These are phyloP conservation scores for Neurospora sp. DNA, from an alignment of 495 filamentous ascomycete genomes.

Conservation along the genomic window DNA sequence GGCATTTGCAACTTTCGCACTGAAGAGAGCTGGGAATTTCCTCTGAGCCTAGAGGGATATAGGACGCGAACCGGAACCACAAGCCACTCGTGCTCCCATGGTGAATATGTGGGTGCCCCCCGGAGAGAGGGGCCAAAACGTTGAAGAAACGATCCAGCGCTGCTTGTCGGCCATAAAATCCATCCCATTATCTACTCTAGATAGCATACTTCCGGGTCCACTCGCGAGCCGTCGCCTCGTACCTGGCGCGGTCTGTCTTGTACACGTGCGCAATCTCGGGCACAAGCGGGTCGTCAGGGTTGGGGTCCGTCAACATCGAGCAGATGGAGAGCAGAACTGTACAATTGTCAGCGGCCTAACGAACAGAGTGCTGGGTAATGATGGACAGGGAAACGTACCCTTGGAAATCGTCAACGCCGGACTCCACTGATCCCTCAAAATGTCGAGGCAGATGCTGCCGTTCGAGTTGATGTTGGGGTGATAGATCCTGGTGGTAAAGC, in stretches of 20 bases:
- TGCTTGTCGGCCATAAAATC: constrained; percentile 1
- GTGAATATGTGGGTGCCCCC: neutral
- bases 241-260: constrained; percentile 93
- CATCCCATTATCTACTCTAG: constrained; percentile 23
- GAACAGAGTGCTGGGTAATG: too few species aligned
- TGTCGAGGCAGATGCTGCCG: constrained; percentile 97
- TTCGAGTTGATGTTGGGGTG: constrained; percentile 99
- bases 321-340: constrained; percentile 95
- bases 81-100: neutral
- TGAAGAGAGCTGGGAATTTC: neutral
- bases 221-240: constrained; percentile 93
- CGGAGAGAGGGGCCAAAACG: neutral
- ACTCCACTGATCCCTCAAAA: constrained; percentile 97
- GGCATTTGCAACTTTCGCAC: neutral
- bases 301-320: constrained; percentile 99
- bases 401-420: constrained; percentile 97
- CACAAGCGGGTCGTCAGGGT: constrained; percentile 96
- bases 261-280: constrained; percentile 99
- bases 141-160: constrained; percentile 4
- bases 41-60: neutral
- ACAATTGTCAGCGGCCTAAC: constrained; percentile 1
- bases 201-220: constrained; percentile 99
- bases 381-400: constrained; percentile 44
- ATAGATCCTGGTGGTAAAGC: constrained; percentile 99
- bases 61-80: neutral